Evolutionary conservation across 805 yeast genomes (phyloP).

Genomic region (Yarrowia sp.): DNA sequence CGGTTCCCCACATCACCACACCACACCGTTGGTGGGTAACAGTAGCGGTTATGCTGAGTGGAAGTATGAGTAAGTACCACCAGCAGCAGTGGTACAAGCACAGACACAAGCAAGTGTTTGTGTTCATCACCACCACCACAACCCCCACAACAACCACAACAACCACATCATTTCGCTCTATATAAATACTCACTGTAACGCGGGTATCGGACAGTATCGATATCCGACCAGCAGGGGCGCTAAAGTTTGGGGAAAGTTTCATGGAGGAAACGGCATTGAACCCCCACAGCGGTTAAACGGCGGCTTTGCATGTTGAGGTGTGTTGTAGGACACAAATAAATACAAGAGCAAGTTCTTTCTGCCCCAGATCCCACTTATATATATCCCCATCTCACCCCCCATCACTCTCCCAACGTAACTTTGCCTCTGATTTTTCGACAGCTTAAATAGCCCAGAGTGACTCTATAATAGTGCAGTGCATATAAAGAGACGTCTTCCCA

Average conservation of each 20-base stretch:
- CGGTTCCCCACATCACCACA: too few species aligned
- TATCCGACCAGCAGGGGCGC: background rate
- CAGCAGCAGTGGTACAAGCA: too few species aligned
- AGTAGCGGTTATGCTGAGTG: too few species aligned
- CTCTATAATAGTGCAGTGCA: background rate
- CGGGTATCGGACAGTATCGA: background rate
- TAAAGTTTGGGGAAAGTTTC: background rate
- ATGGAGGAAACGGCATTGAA: slow-evolving; percentile 15
- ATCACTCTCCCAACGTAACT: background rate
- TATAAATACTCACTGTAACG: too few species aligned
- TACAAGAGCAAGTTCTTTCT: too few species aligned
- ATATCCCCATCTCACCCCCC: background rate
- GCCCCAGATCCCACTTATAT: too few species aligned
- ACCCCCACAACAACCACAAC: background rate
- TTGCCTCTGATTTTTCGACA: background rate
- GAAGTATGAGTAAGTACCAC: too few species aligned
- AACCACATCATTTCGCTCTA: background rate
- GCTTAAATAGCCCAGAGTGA: background rate
- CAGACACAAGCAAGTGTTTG: too few species aligned
- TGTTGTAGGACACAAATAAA: background rate
- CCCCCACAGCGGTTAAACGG: slow-evolving; percentile 4
- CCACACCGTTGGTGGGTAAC: too few species aligned
- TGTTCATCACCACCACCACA: too few species aligned
- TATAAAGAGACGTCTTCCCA: slow-evolving; percentile 8
- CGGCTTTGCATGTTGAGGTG: background rate